These are phyloP conservation scores for Mycosphaerella sp. DNA, from an alignment of 2,329 filamentous ascomycete species.

Conservation along the genomic window DNA sequence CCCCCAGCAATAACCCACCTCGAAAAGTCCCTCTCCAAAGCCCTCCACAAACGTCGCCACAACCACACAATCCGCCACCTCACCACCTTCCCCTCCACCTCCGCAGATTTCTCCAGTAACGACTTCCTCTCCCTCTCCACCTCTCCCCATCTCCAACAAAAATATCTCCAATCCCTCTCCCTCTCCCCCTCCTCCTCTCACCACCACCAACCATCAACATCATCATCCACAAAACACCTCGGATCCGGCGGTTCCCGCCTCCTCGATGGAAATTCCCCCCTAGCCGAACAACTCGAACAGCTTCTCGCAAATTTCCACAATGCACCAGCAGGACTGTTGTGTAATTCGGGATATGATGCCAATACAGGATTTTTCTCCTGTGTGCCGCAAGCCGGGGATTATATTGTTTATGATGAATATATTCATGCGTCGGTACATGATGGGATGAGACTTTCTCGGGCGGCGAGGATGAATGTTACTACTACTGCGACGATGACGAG, in stretches of 20 bases:
- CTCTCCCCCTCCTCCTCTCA: conserved; percentile 50
- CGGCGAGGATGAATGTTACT: conserved; percentile 24
- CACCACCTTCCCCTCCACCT: conserved; percentile 39
- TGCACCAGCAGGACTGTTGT: conserved; percentile 51
- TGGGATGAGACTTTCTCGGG: conserved; percentile 62
- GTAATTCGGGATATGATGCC: conserved; percentile 51
- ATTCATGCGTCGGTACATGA: conserved; percentile 75
- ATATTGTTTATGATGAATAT: conserved; percentile 64
- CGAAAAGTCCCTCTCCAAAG: conserved; percentile 25
- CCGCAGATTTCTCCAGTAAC: conserved; percentile 57
- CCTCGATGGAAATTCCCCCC: conserved; percentile 58
- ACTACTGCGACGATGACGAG: conserved; percentile 2
- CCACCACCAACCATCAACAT: conserved; percentile 6
- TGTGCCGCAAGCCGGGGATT: conserved; percentile 43
- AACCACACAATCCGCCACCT: conserved; percentile 44
- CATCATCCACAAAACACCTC: conserved; percentile 31
- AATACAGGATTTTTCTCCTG: conserved; percentile 45
- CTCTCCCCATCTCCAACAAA: conserved; percentile 40
- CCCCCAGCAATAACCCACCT: conserved; percentile 11
- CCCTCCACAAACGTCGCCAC: conserved; percentile 36
- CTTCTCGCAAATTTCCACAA: conserved; percentile 54
- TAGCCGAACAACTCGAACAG: conserved; percentile 54
- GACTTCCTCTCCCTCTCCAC: conserved; percentile 57
- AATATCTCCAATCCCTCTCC: conserved; percentile 33
- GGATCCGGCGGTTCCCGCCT: conserved; percentile 56